phyloP scores from a whole-genome alignment of 2,329 filamentous ascomycete genomes.

The Ophiocordyceps camponoti-rufipedis region DNA sequence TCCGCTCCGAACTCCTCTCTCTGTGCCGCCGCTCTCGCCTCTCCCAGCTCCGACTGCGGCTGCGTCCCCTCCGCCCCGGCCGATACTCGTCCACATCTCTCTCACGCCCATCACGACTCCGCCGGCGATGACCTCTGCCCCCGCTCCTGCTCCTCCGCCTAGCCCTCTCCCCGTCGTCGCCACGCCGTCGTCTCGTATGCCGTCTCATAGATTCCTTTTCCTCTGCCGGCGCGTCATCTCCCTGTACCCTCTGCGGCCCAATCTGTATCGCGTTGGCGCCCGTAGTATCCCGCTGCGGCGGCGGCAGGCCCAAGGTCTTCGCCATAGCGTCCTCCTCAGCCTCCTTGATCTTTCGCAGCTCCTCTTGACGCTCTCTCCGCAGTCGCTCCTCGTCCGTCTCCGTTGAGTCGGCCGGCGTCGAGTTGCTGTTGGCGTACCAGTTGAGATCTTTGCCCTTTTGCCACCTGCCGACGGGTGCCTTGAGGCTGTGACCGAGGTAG shows the following conservation, averaged over 20 bases:
- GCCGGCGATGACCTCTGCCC: conserved; percentile 11
- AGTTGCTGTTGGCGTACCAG: conserved; percentile 44
- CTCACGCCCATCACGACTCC: conserved; percentile 10
- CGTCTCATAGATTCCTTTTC: conserved; percentile 10
- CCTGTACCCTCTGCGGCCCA: conserved; percentile 16
- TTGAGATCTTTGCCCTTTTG: conserved; percentile 54
- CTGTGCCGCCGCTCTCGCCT: conserved; percentile 1
- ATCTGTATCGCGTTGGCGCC: conserved; percentile 54
- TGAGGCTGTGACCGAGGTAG: conserved; percentile 75
- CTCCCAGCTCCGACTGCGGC: conserved; percentile 4
- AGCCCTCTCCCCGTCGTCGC: conserved; percentile 12
- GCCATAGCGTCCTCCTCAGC: conserved; percentile 86
- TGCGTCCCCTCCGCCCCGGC: conserved; percentile 3
- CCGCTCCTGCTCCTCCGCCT: conserved; percentile 16
- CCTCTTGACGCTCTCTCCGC: conserved; percentile 50
- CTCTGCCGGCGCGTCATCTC: conserved; percentile 7
- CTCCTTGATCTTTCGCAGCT: conserved; percentile 69
- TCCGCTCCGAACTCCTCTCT: conserved; percentile 5
- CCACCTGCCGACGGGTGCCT: conserved; percentile 86
- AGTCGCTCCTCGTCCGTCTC: conserved; percentile 41
- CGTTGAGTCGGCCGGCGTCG: conserved; percentile 23
- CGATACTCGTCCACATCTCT: conserved; percentile 4
- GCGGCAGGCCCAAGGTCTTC: conserved; percentile 61
- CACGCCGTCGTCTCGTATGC: conserved; percentile 9
- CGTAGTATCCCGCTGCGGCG: conserved; percentile 38